These are phyloP conservation scores for Tetrahymena malaccensis DNA, from an alignment of 73 alveolate genomes.

Conservation along the genomic window DNA sequence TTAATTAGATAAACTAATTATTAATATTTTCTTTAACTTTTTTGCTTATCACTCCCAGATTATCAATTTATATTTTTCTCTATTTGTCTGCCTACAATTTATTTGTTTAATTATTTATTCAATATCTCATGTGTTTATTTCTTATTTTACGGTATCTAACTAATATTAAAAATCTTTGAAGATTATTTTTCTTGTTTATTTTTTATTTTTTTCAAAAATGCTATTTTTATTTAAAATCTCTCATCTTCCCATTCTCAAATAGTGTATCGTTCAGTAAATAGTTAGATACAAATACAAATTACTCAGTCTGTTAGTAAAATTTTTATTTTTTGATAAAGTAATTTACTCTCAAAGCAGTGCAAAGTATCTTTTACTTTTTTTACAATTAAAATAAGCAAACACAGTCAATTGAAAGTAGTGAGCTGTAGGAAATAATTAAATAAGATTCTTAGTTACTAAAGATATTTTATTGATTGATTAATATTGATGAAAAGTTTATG, in stretches of 20 bases:
- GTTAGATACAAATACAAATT: background rate
- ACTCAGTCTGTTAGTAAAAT: background rate
- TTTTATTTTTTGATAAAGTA: no score
- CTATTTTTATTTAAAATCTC: background rate
- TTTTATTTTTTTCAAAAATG: background rate
- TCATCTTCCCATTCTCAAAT: background rate
- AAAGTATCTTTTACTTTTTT: background rate
- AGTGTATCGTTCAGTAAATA: background rate
- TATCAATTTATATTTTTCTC: background rate
- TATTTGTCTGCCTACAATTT: background rate
- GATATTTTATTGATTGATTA: background rate
- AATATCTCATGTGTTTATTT: background rate
- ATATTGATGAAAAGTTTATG: background rate
- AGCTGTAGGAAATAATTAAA: background rate
- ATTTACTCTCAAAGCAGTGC: background rate
- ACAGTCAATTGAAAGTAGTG: background rate
- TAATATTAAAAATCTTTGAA: background rate
- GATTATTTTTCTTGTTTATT: background rate
- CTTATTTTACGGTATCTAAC: background rate
- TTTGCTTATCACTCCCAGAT: background rate
- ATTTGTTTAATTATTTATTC: background rate
- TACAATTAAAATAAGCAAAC: no score
- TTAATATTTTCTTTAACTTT: background rate
- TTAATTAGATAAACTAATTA: background rate
- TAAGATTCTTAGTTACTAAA: no score